Percentiles rank a stretch among this genome's conserved stretches.
Evolutionary conservation across 805 yeast species (phyloP).

Genomic region (Zygosaccharomyces lentus): DNA sequence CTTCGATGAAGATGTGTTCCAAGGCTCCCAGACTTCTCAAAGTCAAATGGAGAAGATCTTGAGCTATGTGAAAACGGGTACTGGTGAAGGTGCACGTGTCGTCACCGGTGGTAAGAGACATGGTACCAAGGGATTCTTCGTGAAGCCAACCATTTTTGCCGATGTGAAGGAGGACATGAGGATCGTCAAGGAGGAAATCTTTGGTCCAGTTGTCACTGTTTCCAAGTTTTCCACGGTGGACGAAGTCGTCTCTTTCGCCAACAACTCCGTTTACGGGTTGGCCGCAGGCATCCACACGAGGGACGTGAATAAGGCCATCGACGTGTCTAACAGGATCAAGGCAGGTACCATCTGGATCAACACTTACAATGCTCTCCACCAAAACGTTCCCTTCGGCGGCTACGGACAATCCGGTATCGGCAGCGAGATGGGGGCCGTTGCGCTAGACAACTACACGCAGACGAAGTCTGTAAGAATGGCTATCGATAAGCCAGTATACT

Average conservation of each 20-base stretch:
- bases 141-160: conserved; percentile 81
- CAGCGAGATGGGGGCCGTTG: conserved; percentile 86
- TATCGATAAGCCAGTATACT: conserved; percentile 27
- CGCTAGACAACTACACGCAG: conserved; percentile 76
- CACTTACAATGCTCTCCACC: conserved; percentile 82
- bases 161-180: conserved; percentile 70
- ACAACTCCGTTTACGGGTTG: conserved; percentile 74
- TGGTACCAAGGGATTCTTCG: conserved; percentile 66
- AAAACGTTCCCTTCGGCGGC: conserved; percentile 88
- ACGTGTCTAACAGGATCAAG: conserved; percentile 60
- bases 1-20: conserved; percentile 62
- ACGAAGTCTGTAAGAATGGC: conserved; percentile 76
- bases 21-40: conserved; percentile 73
- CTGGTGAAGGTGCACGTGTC: conserved; percentile 62
- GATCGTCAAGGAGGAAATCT: conserved; percentile 84
- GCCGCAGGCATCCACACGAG: conserved; percentile 85
- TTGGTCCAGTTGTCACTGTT: conserved; percentile 82
- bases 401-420: conserved; percentile 85
- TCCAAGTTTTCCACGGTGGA: conserved; percentile 67
- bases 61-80: conserved; percentile 60
- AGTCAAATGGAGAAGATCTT: conserved; percentile 63
- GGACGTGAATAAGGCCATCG: conserved; percentile 60
- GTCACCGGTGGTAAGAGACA: conserved; percentile 78
- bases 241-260: conserved; percentile 70
- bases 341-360: conserved; percentile 85